Base-by-base conservation (phyloP, 1,139 yeast species). In the Yamadazyma sp. region DNA sequence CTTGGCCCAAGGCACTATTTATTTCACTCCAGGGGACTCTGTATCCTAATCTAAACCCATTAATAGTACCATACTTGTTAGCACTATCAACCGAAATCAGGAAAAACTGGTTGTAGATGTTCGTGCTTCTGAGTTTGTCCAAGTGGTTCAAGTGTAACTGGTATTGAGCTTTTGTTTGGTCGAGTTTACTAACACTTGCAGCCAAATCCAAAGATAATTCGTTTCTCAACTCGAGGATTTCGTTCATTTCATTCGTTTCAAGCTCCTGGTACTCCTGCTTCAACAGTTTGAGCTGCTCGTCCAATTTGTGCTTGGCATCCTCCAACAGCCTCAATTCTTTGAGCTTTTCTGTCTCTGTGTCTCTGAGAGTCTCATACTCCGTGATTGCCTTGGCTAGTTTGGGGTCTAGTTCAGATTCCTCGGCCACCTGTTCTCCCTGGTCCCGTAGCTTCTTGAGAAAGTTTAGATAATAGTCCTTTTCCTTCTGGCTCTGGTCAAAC, bases 1-100 rank as follows among this genome's bases (percentile, higher is more conserved):
- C 67, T 51, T 90, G 96, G 0, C 98, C 98, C 57, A 92, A 65
- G 0, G 96, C 97, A 1, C 95, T 94, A 56, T 90, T 92, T 29
- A 89, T 81, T 52, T 92, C 98, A 36, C 87, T 80, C 95, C 96
- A 89, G 3, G 94, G 86, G 0, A 90, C 79, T 38, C 67, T 74
- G 42, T 70, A 64, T 1, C 97, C 98, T 11, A 92, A 59, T 40
- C 96, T 64, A 32, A 87, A 70, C 0, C 92, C 95, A 58, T 90
- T 90, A 20, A 92, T 90, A 0, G 94, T 85, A 1, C 95, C 97
- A 62, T 85, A 87, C 34, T 78, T 78, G 7, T 92, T 92, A 39
- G 54, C 49, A 14, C 54, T 50, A 31, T 85, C 88, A 48, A 81
- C 84, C 0, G 94, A 85, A 13, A 92, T 90, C 43, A 80, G 73